Conservation (phyloP, 2,329 filamentous ascomycete species). For the Xylaria sp. region DNA sequence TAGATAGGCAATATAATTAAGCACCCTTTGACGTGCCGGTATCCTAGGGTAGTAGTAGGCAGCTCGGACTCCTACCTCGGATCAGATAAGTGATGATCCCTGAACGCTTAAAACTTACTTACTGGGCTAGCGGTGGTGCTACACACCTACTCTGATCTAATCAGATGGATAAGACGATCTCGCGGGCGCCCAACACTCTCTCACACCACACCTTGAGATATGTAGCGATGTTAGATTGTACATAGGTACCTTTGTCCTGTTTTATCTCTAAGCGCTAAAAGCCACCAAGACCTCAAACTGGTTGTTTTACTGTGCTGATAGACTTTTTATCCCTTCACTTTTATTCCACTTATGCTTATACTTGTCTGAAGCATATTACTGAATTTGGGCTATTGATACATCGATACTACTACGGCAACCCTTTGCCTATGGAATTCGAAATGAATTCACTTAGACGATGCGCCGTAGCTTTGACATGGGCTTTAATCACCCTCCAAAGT, state of each 20-base stretch:
- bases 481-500: slow-evolving; percentile 34
- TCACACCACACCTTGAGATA: slow-evolving; percentile 7
- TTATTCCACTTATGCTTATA: background rate
- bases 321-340: background rate
- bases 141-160: slow-evolving; percentile 28
- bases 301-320: background rate
- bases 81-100: slow-evolving; percentile 31
- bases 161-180: slow-evolving; percentile 41
- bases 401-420: background rate
- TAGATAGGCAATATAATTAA: background rate
- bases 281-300: background rate
- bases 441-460: slow-evolving; percentile 36
- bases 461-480: slow-evolving; percentile 35
- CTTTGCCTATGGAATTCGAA: slow-evolving; percentile 25
- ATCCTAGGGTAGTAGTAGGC: background rate
- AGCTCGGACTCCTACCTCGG: slow-evolving; percentile 14
- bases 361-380: background rate
- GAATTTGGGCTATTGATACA: background rate
- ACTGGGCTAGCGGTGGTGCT: slow-evolving; percentile 8
- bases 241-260: slow-evolving; percentile 13
- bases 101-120: background rate
- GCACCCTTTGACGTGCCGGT: background rate
- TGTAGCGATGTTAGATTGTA: background rate
- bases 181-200: background rate
- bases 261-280: background rate